These are phyloP conservation scores for Haplosporangium sp. DNA, from an alignment of 371 early-diverging fungal species.

Conservation along the genomic window DNA sequence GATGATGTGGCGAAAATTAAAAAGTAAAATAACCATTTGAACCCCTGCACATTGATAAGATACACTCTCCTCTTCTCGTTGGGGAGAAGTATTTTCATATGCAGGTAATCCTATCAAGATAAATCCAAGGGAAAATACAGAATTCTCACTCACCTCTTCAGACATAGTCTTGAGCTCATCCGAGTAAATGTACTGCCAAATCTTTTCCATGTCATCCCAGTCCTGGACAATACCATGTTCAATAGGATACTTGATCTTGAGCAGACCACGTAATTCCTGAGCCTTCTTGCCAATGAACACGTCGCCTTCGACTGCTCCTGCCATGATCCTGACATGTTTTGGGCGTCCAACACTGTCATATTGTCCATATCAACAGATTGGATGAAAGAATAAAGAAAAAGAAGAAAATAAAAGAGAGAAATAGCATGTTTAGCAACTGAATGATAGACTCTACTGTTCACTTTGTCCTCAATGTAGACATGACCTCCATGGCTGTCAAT, in stretches of 20 bases:
- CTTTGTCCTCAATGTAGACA: no score
- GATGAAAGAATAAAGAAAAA: slow-evolving; percentile 6
- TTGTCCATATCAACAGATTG: background rate
- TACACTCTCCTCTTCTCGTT: background rate
- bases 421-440: background rate
- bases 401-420: slow-evolving; percentile 5
- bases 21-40: background rate
- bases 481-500: background rate
- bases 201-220: slow-evolving; percentile 99
- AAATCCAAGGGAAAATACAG: background rate
- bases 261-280: slow-evolving; percentile 99
- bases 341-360: slow-evolving; percentile 98
- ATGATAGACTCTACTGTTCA: no score
- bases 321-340: slow-evolving; percentile 99
- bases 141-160: slow-evolving; percentile 82
- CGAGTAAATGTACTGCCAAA: slow-evolving; percentile 99
- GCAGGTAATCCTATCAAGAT: background rate
- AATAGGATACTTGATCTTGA: slow-evolving; percentile 99
- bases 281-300: slow-evolving; percentile 99
- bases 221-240: slow-evolving; percentile 99
- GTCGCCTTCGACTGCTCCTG: slow-evolving; percentile 99
- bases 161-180: slow-evolving; percentile 94
- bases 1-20: slow-evolving; percentile 8
- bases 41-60: background rate
- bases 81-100: background rate